Base-by-base conservation (phyloP, 495 filamentous ascomycete species). In the Penicillium canescens region DNA sequence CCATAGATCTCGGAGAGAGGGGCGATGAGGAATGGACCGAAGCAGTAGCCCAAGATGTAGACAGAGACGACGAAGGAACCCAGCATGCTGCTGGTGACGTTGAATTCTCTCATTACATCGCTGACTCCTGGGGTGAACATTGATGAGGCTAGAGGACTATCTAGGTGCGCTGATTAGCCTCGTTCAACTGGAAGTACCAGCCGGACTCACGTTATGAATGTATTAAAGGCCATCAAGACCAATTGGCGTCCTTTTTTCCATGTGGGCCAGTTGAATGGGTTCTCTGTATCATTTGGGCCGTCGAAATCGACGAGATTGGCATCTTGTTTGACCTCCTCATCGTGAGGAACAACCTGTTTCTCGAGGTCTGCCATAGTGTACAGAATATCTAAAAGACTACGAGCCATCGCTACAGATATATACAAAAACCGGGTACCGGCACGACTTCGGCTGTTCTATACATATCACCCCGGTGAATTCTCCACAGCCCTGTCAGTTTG, bases 71-170 rank as follows among this genome's bases (percentile, higher is more conserved):
- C 61, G 40, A 79, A 76, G 4, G 65, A 63, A 12, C 54, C 61
- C 16, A 70, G 43, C 55, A 64, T 65, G 10, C 43, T 69, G 12
- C 57, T 61, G 43, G 70, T 57, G 16, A 67, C 78, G 39, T 74
- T 58, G 55, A 86, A 87, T 3, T 85, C 81, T 24, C 56, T 50
- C 58, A 79, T 75, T 28, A 86, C 77, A 18, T 69, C 70, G 8
- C 57, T 57, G 35, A 86, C 79, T 7, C 81, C 83, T 3, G 85
- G 85, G 0, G 85, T 81, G 48, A 88, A 77, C 65, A 88, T 86
- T 2, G 84, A 84, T 2, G 85, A 86, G 0, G 84, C 84, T 34
- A 88, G 75, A 3, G 66, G 64, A 11, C 66, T 66, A 42, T 2
- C 28, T 31, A 31, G 28, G 28, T 31, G 6, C 28, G 4, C 26